These are phyloP conservation scores for Fusarium pseudonygamai DNA, from an alignment of 2,329 filamentous ascomycete genomes.

Conservation along the genomic window DNA sequence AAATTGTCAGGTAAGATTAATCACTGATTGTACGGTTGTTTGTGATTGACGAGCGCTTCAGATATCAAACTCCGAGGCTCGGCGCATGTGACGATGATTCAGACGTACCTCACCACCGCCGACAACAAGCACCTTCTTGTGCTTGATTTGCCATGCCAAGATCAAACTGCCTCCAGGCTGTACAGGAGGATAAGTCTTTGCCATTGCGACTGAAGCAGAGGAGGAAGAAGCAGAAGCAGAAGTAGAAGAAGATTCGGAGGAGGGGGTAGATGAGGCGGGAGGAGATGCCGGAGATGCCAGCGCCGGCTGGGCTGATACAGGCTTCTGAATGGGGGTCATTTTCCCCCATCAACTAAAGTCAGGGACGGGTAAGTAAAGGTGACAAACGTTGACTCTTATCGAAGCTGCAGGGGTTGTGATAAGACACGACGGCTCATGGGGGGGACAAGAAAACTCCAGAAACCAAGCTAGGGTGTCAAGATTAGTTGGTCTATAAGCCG, in stretches of 20 bases:
- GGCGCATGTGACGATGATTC: constrained; percentile 24
- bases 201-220: constrained; percentile 40
- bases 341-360: constrained; percentile 30
- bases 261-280: constrained; percentile 22
- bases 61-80: constrained; percentile 7
- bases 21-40: background rate
- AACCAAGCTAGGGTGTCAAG: background rate
- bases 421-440: constrained; percentile 1
- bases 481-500: background rate
- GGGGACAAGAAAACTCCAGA: background rate
- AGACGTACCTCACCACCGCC: constrained; percentile 88
- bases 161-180: constrained; percentile 94
- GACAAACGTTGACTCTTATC: constrained; percentile 33
- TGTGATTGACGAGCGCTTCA: constrained; percentile 4
- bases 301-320: constrained; percentile 35
- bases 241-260: constrained; percentile 6
- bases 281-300: constrained; percentile 40
- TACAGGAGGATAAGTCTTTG: constrained; percentile 75
- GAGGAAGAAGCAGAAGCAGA: constrained; percentile 21
- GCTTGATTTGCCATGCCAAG: constrained; percentile 92
- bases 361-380: constrained; percentile 22
- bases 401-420: constrained; percentile 28
- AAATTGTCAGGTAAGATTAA: background rate
- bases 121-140: constrained; percentile 89
- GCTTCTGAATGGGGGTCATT: constrained; percentile 39